A percentile compares a stretch with the other conserved stretches of the same genome.
Evolutionary conservation across 257 asterid species (phyloP).

Genomic region (Salvia rosmarinus): DNA sequence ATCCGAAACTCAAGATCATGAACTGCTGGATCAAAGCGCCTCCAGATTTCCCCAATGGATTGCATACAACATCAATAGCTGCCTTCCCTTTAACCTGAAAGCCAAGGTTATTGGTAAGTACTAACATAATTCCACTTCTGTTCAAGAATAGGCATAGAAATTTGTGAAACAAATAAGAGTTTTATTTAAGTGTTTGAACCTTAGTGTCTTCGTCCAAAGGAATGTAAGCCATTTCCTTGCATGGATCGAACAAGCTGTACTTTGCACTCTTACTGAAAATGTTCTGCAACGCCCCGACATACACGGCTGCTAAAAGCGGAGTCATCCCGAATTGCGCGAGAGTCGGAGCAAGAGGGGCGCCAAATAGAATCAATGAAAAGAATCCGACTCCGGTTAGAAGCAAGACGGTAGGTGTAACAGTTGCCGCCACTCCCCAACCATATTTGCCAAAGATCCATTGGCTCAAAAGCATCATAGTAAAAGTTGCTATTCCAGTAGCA

Average conservation of each 20-base stretch:
- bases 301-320: conserved; percentile 97
- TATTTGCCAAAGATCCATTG: conserved; percentile 90
- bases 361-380: conserved; percentile 87
- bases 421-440: conserved; percentile 99
- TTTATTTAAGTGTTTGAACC: conserved; percentile 47
- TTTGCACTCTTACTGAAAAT: conserved; percentile 97
- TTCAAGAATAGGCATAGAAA: neutral
- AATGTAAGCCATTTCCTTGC: conserved; percentile 99
- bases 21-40: conserved; percentile 96
- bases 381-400: conserved; percentile 94
- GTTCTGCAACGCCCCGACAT: conserved; percentile 96
- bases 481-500: conserved; percentile 91
- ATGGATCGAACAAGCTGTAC: conserved; percentile 96
- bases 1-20: conserved; percentile 89
- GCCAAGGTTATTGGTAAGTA: neutral
- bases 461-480: conserved; percentile 95
- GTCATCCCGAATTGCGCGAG: conserved; percentile 85
- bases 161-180: conserved; percentile 9
- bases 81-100: conserved; percentile 95
- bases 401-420: conserved; percentile 88
- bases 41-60: conserved; percentile 91
- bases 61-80: conserved; percentile 96
- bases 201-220: conserved; percentile 98
- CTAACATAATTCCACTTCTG: neutral
- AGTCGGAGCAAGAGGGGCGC: conserved; percentile 78